Conservation (phyloP, 495 filamentous ascomycete genomes). For the Talaromyces nanjingensis region DNA sequence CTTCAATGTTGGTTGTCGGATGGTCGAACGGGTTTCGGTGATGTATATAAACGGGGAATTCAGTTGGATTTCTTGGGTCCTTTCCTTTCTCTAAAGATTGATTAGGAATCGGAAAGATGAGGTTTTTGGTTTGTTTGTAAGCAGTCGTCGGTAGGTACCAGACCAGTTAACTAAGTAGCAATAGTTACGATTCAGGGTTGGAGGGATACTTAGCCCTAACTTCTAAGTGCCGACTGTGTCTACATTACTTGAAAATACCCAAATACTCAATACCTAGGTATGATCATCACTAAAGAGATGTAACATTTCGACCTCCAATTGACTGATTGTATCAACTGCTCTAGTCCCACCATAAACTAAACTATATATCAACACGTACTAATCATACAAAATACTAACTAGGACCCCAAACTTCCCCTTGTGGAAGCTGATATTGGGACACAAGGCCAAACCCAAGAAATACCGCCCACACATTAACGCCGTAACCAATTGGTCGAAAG, state of each 20-base stretch:
- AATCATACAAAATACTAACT: not conserved
- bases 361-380: not conserved
- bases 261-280: not conserved
- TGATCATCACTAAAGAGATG: not conserved
- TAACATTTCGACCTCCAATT: not conserved
- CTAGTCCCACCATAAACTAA: not conserved
- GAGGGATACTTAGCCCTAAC: not conserved
- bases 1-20: not conserved
- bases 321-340: not conserved
- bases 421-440: not conserved
- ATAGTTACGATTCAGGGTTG: not conserved
- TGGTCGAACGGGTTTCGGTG: not conserved
- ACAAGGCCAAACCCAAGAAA: not conserved
- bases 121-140: not conserved
- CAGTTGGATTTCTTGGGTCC: not conserved
- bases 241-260: not conserved
- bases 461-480: conserved; percentile 3
- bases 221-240: not conserved
- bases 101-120: not conserved
- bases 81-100: not conserved
- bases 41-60: not conserved
- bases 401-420: not conserved
- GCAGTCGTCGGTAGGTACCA: not conserved
- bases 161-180: not conserved
- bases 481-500: conserved; percentile 3